Evolutionary conservation across 2,329 filamentous ascomycete species (phyloP).

Genomic region (Fusarium mexicanum): DNA sequence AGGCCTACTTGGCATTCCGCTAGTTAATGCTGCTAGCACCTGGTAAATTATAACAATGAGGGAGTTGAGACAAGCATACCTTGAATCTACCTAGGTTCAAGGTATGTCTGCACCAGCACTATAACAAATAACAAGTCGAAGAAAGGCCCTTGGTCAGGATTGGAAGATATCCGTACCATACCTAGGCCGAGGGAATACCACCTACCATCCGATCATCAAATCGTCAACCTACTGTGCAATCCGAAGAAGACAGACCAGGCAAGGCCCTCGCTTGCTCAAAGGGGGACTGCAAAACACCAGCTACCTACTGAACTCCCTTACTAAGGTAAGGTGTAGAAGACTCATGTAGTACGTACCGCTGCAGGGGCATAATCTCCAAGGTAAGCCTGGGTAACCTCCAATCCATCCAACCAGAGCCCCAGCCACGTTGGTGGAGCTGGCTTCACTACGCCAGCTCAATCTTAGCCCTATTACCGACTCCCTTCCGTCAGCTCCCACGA

Average conservation of each 20-base stretch:
- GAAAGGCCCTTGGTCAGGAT: slow-evolving; percentile 23
- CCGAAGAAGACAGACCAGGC: slow-evolving; percentile 9
- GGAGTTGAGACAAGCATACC: slow-evolving; percentile 40
- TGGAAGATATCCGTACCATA: slow-evolving; percentile 13
- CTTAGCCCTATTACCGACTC: slow-evolving; percentile 44
- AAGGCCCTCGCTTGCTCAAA: slow-evolving; percentile 5
- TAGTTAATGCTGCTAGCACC: slow-evolving; percentile 4
- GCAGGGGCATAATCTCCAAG: slow-evolving; percentile 17
- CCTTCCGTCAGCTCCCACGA: slow-evolving; percentile 40
- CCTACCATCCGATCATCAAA: slow-evolving; percentile 37
- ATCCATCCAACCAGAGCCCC: slow-evolving; percentile 39
- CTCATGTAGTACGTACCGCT: slow-evolving; percentile 17
- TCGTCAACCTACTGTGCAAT: slow-evolving; percentile 3
- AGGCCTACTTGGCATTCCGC: slow-evolving; percentile 2
- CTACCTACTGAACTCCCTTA: background rate
- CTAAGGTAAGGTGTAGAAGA: background rate
- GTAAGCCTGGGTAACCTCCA: slow-evolving; percentile 27
- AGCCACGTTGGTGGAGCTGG: slow-evolving; percentile 41
- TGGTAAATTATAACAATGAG: slow-evolving; percentile 39
- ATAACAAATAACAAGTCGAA: background rate
- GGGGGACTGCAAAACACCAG: background rate
- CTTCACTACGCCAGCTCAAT: slow-evolving; percentile 39
- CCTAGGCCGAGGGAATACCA: slow-evolving; percentile 26
- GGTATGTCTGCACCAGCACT: background rate
- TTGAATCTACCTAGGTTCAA: background rate